phyloP scores from a whole-genome alignment of 1,284 basidiomycete genomes.

The Fomitopsis pinicola region DNA sequence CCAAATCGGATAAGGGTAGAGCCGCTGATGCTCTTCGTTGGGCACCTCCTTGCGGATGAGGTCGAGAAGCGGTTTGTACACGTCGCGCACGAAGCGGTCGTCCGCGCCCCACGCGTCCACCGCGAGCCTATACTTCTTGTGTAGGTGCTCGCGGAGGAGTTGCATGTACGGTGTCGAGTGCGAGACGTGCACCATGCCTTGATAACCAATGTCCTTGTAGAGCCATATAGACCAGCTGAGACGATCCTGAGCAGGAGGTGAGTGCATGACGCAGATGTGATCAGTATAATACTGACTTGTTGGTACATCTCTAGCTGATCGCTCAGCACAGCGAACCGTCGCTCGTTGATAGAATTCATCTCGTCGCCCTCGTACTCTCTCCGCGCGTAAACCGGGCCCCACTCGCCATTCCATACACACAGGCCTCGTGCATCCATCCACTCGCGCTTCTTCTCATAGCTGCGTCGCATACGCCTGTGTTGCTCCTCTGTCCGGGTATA shows the following conservation, averaged over 20 bases:
- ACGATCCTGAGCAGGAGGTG: conserved; percentile 41
- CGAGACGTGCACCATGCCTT: conserved; percentile 75
- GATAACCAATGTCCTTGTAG: conserved; percentile 84
- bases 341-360: conserved; percentile 65
- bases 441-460: conserved; percentile 62
- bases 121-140: conserved; percentile 59
- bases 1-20: conserved; percentile 54
- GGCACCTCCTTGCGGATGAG: conserved; percentile 48
- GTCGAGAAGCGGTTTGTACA: conserved; percentile 55
- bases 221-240: conserved; percentile 83
- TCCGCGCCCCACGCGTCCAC: conserved; percentile 66
- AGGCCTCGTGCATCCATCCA: conserved; percentile 65
- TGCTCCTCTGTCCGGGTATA: conserved; percentile 54
- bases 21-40: conserved; percentile 31
- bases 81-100: conserved; percentile 38
- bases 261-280: neutral
- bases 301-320: conserved; percentile 76
- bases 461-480: conserved; percentile 42
- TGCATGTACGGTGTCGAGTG: conserved; percentile 67
- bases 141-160: conserved; percentile 58
- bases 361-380: conserved; percentile 52
- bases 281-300: conserved; percentile 32
- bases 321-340: conserved; percentile 57
- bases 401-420: conserved; percentile 79
- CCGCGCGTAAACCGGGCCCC: conserved; percentile 67